Base-by-base conservation (phyloP, 176 grass and related monocot species). In the Oryza longistaminata region DNA sequence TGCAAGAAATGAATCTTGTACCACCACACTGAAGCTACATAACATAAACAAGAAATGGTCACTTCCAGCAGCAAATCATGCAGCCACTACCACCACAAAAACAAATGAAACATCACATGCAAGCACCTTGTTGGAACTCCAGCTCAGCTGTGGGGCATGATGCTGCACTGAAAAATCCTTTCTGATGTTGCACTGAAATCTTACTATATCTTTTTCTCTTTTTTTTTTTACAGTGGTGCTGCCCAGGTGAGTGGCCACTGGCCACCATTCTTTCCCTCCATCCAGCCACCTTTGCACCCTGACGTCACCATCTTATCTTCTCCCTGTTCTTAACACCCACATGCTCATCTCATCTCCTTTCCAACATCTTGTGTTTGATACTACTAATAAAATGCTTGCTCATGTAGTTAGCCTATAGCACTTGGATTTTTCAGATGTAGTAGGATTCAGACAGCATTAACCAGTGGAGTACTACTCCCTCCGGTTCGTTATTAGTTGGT, bases 271-370 rank as follows among this genome's bases (percentile, higher is more conserved):
- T 78, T 78, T 64, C 11, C 67, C 25, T 24, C 39, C 24, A 33
- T 11, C 17, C 17, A 34, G 24, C 17, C 8, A 44, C 72, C 40
- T 50, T 67, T 45, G 35, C 31, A 58, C 24, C 60, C 40, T 87
- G 74, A 66, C 58, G 61, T 69, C 88, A 90, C 22, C 73, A 33
- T 46, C 84, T 90, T 87, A 90, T 90, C 88, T 40, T 90, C 88
- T 83, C 34, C 60, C 52, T 85, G 26, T 64, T 86, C 33, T 72
- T 43, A 76, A 76, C 24, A 65, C 42, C 6, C 73, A 35, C 74
- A 21, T 66, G 13, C 72, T 39, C 19, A 58, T 9, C 72, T 39
- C 19, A n/a, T 58, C 66, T 21, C 46, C 68, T 74, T 71, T 27
- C 42, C 55, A 78, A 9, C 78, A 17, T 21, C 26, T 21, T 84